phyloP scores from a whole-genome alignment of 345 rosid species.

The Leavenworthia alabamica region DNA sequence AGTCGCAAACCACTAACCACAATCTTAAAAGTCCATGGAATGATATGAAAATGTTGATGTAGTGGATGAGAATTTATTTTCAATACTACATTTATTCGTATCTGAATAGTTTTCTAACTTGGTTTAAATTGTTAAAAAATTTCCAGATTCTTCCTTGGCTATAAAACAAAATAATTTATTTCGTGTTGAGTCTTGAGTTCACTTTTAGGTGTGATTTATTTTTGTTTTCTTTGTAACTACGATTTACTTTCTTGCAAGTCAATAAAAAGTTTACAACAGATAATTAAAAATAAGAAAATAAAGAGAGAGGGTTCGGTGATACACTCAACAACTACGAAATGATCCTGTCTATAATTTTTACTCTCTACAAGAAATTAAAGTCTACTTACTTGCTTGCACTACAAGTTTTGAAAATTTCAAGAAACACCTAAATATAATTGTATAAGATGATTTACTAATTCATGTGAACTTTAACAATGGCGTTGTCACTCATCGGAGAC shows the following conservation, averaged over 20 bases:
- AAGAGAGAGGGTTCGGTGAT: conserved; percentile 49
- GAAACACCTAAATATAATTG: not conserved
- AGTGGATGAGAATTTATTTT: conserved; percentile 4
- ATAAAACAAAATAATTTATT: not conserved
- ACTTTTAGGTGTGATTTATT: conserved; percentile 12
- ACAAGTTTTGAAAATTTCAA: conserved; percentile 13
- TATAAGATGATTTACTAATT: conserved; percentile 9
- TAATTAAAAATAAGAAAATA: conserved; percentile 2
- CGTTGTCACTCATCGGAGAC: conserved; percentile 19
- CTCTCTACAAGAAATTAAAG: conserved; percentile 6
- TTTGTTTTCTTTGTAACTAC: not conserved
- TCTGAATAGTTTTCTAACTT: not conserved
- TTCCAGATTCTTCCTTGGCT: not conserved
- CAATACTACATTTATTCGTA: not conserved
- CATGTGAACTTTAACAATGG: conserved; percentile 36
- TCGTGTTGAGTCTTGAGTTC: conserved; percentile 4
- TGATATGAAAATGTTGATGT: not conserved
- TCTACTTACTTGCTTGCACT: conserved; percentile 15
- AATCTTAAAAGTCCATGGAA: too few species aligned
- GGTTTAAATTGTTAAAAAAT: not conserved
- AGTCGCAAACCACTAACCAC: not conserved
- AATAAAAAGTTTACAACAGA: not conserved
- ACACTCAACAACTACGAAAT: conserved; percentile 48
- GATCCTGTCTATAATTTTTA: conserved; percentile 12
- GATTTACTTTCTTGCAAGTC: not conserved